Base-by-base conservation (phyloP, 2,329 filamentous ascomycete species). In the Fusarium phyllophilum region DNA sequence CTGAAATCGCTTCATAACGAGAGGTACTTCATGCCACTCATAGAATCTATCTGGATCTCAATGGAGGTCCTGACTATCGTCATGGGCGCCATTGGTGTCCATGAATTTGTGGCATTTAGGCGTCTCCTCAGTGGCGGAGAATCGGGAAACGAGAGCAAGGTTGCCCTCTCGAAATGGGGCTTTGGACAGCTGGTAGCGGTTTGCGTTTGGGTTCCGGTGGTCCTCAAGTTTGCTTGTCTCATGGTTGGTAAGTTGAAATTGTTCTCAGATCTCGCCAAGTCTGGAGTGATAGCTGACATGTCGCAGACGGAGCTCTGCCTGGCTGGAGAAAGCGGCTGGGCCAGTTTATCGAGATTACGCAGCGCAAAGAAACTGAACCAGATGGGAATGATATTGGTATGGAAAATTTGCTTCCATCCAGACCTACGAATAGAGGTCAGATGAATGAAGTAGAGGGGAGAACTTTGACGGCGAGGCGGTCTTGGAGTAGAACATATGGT, bases 231-330 rank as follows among this genome's bases (percentile, higher is more conserved):
- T 0, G 6, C 18, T 13, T 26, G 39, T 22, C 39, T 62, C 0
- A 5, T 42, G 2, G 22, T 55, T 14, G 41, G 44, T 42, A 42
- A 62, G 66, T 38, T 0, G 3, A 11, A 0, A 15, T 5, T 4
- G 1, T 0, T n/a, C 17, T n/a, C 12, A 0, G 0, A 1, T 14
- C 31, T 8, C 17, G 2, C 0, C 0, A 11, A 26, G 7, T 36
- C 2, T 1, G 8, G 0, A 0, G 5, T 36, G 2, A 9, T 31
- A 7, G 22, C 26, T 60, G 24, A 52, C 24, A 8, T 1, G 1
- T 39, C 6, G 5, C 0, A 66, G 62, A 34, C 3, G 63, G 34
- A 0, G 20, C 36, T 26, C 7, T 65, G 1, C 34, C 63, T 22
- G 33, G 59, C 0, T 65, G 38, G 17, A 42, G 20, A 22, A 66